Base-by-base conservation (phyloP, 352 stramenopile species). In the Blastocystis sp. region DNA sequence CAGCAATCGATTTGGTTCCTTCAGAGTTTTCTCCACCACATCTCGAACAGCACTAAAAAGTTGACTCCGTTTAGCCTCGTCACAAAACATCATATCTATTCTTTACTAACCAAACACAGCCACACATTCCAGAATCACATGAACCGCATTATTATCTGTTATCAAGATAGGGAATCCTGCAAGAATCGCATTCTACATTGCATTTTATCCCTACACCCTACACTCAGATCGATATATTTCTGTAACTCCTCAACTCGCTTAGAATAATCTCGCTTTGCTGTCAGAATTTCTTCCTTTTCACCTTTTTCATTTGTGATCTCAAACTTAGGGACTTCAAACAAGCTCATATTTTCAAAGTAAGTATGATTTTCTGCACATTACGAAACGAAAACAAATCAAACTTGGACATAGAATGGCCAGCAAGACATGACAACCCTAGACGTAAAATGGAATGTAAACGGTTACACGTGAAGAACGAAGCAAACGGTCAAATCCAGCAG, bases 221-320 rank as follows among this genome's bases (percentile, higher is more conserved):
- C 43, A 34, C 20, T 45, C 26, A 85, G 34, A 9, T 68, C 3
- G 24, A 85, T 26, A 3, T 65, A 34, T 11, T 56, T 24, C 50
- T 85, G 73, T 24, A 85, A 45, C 26, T 85, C 73, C 30, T 85
- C 63, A 47, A 85, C 73, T 43, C 73, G 73, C 47, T 66, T 39
- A 0, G 53, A 26, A 45, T 66, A 85, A 55, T 85, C 73, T 53
- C 63, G 59, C 73, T 85, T 85, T 4, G 30, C 50, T 6, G 73
- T 85, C 9, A 54, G 34, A 6, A 85, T 20, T 30, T 69, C 73
- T 45, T 85, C 73, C 54, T 85, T 85, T 55, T 85, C 73, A n/a
- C 73, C 73, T 55, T 85, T 85, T n/a, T 85, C 73, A 55, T 85
- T 85, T 11, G 24, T 85, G 73, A 85, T 47, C 5, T 50, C 68